Evolutionary conservation across 2,329 filamentous ascomycete species (phyloP).

Genomic region (Blastomyces gilchristii): DNA sequence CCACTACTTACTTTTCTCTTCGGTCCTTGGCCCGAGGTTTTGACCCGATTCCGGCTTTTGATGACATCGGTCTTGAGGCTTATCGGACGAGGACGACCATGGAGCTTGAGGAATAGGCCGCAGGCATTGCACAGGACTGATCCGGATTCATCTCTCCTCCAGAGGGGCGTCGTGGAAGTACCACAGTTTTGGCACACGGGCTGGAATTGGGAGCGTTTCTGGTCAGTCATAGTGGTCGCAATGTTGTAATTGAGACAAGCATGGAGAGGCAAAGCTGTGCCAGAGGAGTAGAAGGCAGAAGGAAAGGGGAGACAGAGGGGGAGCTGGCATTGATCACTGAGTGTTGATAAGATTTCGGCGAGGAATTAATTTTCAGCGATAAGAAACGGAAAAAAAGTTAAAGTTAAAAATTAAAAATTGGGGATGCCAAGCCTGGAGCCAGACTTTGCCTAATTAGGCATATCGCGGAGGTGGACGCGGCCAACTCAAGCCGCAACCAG

Average conservation of each 20-base stretch:
- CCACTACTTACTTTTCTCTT: conserved; percentile 64
- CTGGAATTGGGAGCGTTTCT: conserved; percentile 57
- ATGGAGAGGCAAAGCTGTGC: conserved; percentile 10
- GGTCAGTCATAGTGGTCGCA: conserved; percentile 41
- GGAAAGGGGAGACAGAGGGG: conserved; percentile 26
- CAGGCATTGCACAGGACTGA: conserved; percentile 97
- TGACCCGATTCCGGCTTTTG: conserved; percentile 96
- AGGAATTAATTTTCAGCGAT: conserved; percentile 37
- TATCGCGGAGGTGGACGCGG: conserved; percentile 14
- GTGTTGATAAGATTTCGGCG: conserved; percentile 34
- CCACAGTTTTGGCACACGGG: conserved; percentile 93
- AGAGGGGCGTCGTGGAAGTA: conserved; percentile 90
- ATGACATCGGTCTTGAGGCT: conserved; percentile 98
- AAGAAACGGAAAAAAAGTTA: conserved; percentile 29
- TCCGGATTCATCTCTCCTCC: conserved; percentile 92
- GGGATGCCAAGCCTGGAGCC: conserved; percentile 27
- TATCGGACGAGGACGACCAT: conserved; percentile 84
- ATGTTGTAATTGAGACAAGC: conserved; percentile 23
- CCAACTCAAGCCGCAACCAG: not conserved
- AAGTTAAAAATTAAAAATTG: conserved; percentile 20
- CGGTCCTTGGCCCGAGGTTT: conserved; percentile 67
- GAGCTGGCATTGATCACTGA: conserved; percentile 8
- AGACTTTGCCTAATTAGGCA: conserved; percentile 19
- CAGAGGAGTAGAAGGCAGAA: conserved; percentile 18
- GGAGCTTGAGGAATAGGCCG: conserved; percentile 92